These are phyloP conservation scores for Cajanus cajan DNA, from an alignment of 306 rosid genomes.

Conservation along the genomic window DNA sequence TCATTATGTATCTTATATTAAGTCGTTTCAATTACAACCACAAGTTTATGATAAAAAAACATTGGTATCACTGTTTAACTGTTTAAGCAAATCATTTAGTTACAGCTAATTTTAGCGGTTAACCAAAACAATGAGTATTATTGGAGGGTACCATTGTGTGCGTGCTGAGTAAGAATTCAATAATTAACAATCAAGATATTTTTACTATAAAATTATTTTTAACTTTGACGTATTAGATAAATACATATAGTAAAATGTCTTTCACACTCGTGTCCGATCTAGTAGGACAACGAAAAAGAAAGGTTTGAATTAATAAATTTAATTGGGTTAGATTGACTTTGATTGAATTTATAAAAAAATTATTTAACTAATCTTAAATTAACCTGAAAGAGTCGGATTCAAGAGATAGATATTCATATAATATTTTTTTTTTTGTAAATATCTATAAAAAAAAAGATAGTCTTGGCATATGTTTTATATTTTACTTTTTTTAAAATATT, in stretches of 20 bases:
- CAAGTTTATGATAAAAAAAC: conserved; percentile 33
- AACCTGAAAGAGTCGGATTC: too few relatives aligned
- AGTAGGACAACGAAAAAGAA: not conserved
- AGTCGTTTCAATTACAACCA: conserved; percentile 19
- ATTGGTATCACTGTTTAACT: not conserved
- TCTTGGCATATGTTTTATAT: too few relatives aligned
- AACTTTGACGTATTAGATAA: not conserved
- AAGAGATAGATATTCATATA: too few relatives aligned
- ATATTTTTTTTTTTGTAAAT: too few relatives aligned
- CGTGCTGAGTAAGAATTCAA: conserved; percentile 6
- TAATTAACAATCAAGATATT: not conserved
- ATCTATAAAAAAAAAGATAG: too few relatives aligned
- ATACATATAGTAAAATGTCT: not conserved
- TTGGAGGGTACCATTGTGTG: not conserved
- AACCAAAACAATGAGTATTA: conserved; percentile 15
- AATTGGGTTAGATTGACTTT: too few relatives aligned
- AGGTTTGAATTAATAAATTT: not conserved
- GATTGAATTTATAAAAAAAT: too few relatives aligned
- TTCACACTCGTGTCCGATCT: not conserved
- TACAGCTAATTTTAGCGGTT: not conserved
- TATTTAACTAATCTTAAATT: too few relatives aligned
- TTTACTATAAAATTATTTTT: not conserved
- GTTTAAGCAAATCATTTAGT: not conserved
- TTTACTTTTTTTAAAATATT: too few relatives aligned
- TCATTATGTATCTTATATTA: not conserved